Percentiles rank a stretch among this genome's conserved stretches.
These are phyloP conservation scores for Alternaria gansuensis DNA, from an alignment of 2,329 filamentous ascomycete species.

Conservation along the genomic window DNA sequence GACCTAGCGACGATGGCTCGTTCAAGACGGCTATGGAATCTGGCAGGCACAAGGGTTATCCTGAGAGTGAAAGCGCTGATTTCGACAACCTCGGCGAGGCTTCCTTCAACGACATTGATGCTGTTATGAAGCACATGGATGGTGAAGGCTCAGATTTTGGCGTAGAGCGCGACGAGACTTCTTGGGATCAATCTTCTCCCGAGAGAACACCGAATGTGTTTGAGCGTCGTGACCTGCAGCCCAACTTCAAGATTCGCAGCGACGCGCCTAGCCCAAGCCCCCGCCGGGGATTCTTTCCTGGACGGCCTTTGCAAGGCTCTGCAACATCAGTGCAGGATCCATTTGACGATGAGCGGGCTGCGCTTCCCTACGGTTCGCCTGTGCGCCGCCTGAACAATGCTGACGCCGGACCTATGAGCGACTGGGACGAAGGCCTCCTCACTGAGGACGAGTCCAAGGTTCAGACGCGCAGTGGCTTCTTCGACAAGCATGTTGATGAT, in stretches of 20 bases:
- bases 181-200: constrained; percentile 50
- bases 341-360: constrained; percentile 70
- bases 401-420: constrained; percentile 75
- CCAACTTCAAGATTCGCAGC: constrained; percentile 63
- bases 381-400: constrained; percentile 71
- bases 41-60: constrained; percentile 45
- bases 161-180: constrained; percentile 69
- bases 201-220: constrained; percentile 48
- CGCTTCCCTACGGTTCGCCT: constrained; percentile 62
- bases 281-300: constrained; percentile 57
- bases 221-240: constrained; percentile 43
- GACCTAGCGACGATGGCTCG: constrained; percentile 53
- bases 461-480: constrained; percentile 82
- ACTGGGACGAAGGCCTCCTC: constrained; percentile 89
- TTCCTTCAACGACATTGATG: constrained; percentile 86
- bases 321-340: constrained; percentile 60
- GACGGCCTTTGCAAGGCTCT: constrained; percentile 42
- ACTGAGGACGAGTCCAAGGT: constrained; percentile 80
- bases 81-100: constrained; percentile 51
- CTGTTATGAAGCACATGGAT: constrained; percentile 87
- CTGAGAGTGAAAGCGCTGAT: constrained; percentile 51
- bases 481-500: constrained; percentile 88
- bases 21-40: constrained; percentile 51
- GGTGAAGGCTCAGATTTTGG: constrained; percentile 76
- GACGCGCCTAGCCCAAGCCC: constrained; percentile 79